Conservation (phyloP, 2,329 filamentous ascomycete species). For the Graphiopsis chlorocephala region DNA sequence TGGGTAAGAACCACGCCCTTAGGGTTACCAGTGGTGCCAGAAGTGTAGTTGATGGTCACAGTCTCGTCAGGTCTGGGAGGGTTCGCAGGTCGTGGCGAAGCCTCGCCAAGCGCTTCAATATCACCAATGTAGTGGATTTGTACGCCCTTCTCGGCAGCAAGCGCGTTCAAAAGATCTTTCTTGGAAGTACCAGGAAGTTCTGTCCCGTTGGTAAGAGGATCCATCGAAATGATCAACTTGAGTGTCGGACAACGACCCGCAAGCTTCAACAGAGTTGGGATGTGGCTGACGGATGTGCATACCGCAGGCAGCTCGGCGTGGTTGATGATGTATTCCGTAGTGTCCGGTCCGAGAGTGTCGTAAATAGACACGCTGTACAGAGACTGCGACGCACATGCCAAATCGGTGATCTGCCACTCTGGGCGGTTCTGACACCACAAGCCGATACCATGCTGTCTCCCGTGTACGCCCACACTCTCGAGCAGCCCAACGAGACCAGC, state of each 20-base stretch:
- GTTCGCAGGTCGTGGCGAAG: slow-evolving; percentile 66
- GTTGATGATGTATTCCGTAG: slow-evolving; percentile 94
- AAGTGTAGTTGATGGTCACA: slow-evolving; percentile 89
- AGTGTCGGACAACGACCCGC: slow-evolving; percentile 72
- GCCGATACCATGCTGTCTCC: slow-evolving; percentile 69
- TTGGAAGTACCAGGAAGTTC: slow-evolving; percentile 78
- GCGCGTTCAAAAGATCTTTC: slow-evolving; percentile 68
- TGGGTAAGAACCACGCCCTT: slow-evolving; percentile 86
- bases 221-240: slow-evolving; percentile 84
- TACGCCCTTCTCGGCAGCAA: slow-evolving; percentile 73
- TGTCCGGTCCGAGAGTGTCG: slow-evolving; percentile 87
- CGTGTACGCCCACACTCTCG: slow-evolving; percentile 65
- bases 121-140: slow-evolving; percentile 74
- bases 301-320: slow-evolving; percentile 76
- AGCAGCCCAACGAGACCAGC: slow-evolving; percentile 82
- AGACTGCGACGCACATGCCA: slow-evolving; percentile 81
- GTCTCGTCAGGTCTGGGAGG: slow-evolving; percentile 72
- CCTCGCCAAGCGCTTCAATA: slow-evolving; percentile 76
- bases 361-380: slow-evolving; percentile 92
- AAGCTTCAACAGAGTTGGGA: slow-evolving; percentile 77
- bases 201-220: slow-evolving; percentile 70
- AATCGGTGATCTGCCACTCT: slow-evolving; percentile 86
- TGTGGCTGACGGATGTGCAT: slow-evolving; percentile 74
- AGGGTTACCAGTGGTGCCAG: slow-evolving; percentile 76
- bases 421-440: slow-evolving; percentile 85